Conservation (phyloP, 805 yeast species). For the Saccharomycopsis oosterbeekiorum region DNA sequence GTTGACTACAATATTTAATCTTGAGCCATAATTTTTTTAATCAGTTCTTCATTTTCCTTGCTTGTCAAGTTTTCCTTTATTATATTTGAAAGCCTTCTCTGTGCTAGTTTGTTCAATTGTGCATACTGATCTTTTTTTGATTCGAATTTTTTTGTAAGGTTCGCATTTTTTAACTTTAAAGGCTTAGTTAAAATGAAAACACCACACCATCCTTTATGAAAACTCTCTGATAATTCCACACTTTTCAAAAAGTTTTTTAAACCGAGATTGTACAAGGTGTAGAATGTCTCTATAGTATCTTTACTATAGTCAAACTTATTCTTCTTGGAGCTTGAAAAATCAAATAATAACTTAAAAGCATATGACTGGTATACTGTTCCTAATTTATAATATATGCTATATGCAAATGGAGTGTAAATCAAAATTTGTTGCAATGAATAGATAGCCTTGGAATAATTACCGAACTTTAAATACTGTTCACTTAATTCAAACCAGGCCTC, state of each 20-base stretch:
- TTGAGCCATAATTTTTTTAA: neutral
- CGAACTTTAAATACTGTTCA: slow-evolving; percentile 47
- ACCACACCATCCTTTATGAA: slow-evolving; percentile 69
- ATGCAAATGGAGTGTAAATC: slow-evolving; percentile 58
- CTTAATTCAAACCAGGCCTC: slow-evolving; percentile 74
- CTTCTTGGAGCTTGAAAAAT: slow-evolving; percentile 6
- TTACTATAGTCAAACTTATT: slow-evolving; percentile 10
- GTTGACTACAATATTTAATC: neutral
- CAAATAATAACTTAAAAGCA: slow-evolving; percentile 11
- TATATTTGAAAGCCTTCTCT: slow-evolving; percentile 29
- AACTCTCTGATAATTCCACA: slow-evolving; percentile 66
- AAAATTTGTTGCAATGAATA: slow-evolving; percentile 63
- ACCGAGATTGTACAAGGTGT: slow-evolving; percentile 18
- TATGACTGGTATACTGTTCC: slow-evolving; percentile 39
- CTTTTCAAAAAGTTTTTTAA: slow-evolving; percentile 52
- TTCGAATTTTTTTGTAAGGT: slow-evolving; percentile 20
- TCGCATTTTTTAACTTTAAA: slow-evolving; percentile 20
- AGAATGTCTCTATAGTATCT: slow-evolving; percentile 13
- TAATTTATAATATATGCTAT: slow-evolving; percentile 50
- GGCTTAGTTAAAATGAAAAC: slow-evolving; percentile 32
- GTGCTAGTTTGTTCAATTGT: slow-evolving; percentile 30
- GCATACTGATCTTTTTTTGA: slow-evolving; percentile 23
- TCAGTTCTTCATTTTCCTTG: slow-evolving; percentile 15
- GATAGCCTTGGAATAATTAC: slow-evolving; percentile 59
- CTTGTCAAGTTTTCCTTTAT: slow-evolving; percentile 24